Evolutionary conservation across 306 rosid species (phyloP).

Genomic region (Sophora flavescens): DNA sequence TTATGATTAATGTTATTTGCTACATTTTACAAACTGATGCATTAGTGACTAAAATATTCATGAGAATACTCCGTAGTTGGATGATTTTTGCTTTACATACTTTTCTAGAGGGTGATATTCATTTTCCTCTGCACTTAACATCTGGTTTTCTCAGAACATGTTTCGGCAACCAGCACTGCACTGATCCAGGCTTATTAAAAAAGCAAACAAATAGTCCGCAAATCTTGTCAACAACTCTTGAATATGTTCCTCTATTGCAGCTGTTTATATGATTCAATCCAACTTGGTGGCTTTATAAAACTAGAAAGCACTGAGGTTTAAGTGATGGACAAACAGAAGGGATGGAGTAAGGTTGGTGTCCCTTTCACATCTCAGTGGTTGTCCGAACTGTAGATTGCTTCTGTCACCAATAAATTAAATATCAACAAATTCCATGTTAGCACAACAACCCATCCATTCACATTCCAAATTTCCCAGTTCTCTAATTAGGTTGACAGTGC

Average conservation of each 20-base stretch:
- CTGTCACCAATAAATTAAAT: conserved; percentile 20
- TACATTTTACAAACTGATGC: conserved; percentile 9
- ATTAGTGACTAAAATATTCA: not conserved
- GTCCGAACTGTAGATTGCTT: conserved; percentile 29
- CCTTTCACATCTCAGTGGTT: conserved; percentile 31
- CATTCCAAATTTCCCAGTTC: conserved; percentile 37
- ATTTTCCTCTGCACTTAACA: not conserved
- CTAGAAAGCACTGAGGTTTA: not conserved
- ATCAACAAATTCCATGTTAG: conserved; percentile 16
- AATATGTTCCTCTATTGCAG: conserved; percentile 2
- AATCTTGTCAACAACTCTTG: conserved; percentile 33
- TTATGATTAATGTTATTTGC: conserved; percentile 12
- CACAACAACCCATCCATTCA: conserved; percentile 19
- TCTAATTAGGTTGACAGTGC: conserved; percentile 26
- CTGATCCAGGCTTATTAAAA: conserved; percentile 14
- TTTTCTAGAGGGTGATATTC: not conserved
- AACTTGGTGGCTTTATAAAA: conserved; percentile 34
- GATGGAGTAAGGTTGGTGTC: not conserved
- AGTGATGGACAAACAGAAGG: conserved; percentile 24
- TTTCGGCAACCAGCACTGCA: not conserved
- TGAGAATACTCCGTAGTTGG: not conserved
- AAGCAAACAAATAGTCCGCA: not conserved
- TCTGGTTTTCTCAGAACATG: conserved; percentile 12
- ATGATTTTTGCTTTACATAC: conserved; percentile 6
- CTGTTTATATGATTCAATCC: conserved; percentile 32